These are phyloP conservation scores for Kwoniella shandongensis DNA, from an alignment of 768 basidiomycete species.

Conservation along the genomic window DNA sequence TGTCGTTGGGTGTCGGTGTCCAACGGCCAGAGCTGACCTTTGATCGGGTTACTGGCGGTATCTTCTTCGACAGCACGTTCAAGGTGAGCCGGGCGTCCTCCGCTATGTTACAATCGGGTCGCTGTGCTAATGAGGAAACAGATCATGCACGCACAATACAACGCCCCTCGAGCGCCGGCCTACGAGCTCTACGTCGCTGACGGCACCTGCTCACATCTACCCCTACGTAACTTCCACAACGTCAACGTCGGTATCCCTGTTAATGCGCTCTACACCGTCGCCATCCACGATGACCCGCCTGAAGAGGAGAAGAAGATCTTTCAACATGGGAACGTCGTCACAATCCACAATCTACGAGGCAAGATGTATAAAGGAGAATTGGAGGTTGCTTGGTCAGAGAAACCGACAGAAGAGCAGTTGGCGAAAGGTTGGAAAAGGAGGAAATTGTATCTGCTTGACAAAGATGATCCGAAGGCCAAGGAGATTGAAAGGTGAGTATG, in stretches of 20 bases:
- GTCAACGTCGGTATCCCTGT: constrained; percentile 20
- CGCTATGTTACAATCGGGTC: background rate
- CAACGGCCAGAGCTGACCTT: constrained; percentile 4
- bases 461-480: constrained; percentile 25
- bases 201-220: constrained; percentile 23
- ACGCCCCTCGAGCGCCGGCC: constrained; percentile 3
- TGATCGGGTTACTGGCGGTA: constrained; percentile 6
- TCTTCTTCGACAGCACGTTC: constrained; percentile 30
- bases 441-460: constrained; percentile 1
- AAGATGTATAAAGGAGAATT: constrained; percentile 29
- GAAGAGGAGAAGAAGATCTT: constrained; percentile 5
- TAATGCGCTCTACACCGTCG: constrained; percentile 21
- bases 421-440: constrained; percentile 21
- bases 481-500: constrained; percentile 30
- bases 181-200: constrained; percentile 42
- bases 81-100: constrained; percentile 28
- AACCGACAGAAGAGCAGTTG: constrained; percentile 25
- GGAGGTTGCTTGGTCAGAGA: constrained; percentile 36
- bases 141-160: constrained; percentile 28
- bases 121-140: constrained; percentile 5
- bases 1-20: background rate
- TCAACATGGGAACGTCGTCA: constrained; percentile 25
- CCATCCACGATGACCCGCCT: constrained; percentile 23
- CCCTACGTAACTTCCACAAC: constrained; percentile 32
- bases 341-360: constrained; percentile 27